phyloP scores from a whole-genome alignment of 2,329 filamentous ascomycete genomes.

The Colletotrichum neosansevieriae region DNA sequence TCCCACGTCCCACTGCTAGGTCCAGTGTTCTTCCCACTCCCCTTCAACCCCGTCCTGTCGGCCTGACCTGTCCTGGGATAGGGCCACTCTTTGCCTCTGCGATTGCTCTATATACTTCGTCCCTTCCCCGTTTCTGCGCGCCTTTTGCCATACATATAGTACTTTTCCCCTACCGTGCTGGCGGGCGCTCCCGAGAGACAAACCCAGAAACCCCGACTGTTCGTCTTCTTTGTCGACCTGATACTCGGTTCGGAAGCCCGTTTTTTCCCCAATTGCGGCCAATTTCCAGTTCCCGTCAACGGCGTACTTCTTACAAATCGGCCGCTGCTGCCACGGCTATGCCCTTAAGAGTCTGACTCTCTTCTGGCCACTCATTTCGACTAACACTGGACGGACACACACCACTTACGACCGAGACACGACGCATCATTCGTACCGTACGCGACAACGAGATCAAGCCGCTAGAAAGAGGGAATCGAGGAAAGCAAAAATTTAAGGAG shows the following conservation, averaged over 20 bases:
- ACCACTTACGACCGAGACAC: conserved; percentile 30
- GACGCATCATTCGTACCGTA: conserved; percentile 22
- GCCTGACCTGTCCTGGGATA: background rate
- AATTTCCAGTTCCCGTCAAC: background rate
- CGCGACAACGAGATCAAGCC: background rate
- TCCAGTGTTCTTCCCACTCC: too few species aligned
- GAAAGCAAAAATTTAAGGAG: background rate
- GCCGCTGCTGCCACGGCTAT: background rate
- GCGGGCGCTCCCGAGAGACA: conserved; percentile 39
- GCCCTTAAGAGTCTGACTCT: conserved; percentile 17
- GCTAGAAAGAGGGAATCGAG: background rate
- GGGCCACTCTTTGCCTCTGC: background rate
- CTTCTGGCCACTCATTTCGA: conserved; percentile 24
- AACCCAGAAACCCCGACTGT: conserved; percentile 19
- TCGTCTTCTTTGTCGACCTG: conserved; percentile 26
- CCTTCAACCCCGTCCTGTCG: background rate
- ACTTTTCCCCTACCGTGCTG: conserved; percentile 30
- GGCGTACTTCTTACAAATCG: conserved; percentile 8
- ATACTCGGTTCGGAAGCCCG: conserved; percentile 10
- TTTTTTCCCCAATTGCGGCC: conserved; percentile 18
- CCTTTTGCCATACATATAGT: conserved; percentile 12
- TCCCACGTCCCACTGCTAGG: too few species aligned
- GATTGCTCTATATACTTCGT: conserved; percentile 34
- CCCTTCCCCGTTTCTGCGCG: conserved; percentile 33
- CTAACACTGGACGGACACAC: conserved; percentile 11